Evolutionary conservation across 495 filamentous ascomycete species (phyloP).

Genomic region (Cudoniella acicularis): DNA sequence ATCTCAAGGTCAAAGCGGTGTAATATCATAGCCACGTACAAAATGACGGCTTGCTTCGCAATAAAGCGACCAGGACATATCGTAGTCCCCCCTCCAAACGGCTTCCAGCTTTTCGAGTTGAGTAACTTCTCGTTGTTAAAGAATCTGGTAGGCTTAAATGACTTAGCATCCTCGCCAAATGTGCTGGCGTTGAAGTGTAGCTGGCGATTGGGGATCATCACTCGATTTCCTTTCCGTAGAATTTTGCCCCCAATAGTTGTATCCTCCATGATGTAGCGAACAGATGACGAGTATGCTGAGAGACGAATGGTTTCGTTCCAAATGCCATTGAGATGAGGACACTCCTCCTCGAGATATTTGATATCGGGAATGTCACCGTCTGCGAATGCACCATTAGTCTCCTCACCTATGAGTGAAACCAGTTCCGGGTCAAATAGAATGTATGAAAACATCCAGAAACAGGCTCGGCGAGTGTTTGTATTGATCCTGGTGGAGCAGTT

Average conservation of each 20-base stretch:
- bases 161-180: slow-evolving; percentile 24
- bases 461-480: background rate
- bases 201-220: background rate
- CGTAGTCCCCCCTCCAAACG: slow-evolving; percentile 39
- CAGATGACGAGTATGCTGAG: background rate
- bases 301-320: background rate
- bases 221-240: background rate
- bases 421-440: background rate
- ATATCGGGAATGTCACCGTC: background rate
- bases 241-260: background rate
- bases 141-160: background rate
- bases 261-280: background rate
- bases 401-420: background rate
- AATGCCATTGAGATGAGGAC: background rate
- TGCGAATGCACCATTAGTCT: background rate
- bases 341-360: background rate
- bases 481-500: background rate
- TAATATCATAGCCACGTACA: slow-evolving; percentile 45
- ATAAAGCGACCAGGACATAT: slow-evolving; percentile 47
- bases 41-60: slow-evolving; percentile 44
- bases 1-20: slow-evolving; percentile 50
- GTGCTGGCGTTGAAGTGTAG: slow-evolving; percentile 9
- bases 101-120: slow-evolving; percentile 22
- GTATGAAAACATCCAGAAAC: slow-evolving; percentile 1
- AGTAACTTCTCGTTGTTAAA: background rate